Evolutionary conservation across 306 rosid genomes (phyloP), one percentile per base, ranked within the genome.

Genomic region (Clitoria ternatea): DNA sequence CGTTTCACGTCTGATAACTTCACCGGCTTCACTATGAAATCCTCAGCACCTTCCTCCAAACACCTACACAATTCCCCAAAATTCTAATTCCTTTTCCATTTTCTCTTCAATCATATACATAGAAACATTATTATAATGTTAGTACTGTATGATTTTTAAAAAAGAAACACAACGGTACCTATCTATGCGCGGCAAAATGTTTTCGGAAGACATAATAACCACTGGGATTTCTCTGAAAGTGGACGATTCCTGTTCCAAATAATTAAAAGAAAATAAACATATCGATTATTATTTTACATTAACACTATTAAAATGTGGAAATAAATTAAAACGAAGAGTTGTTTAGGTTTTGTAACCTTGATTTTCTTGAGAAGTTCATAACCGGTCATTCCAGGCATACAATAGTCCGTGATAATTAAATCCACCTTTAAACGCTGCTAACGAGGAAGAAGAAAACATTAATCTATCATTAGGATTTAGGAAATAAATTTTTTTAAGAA

Each of bases 121-220:
- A n/a, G n/a, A n/a, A n/a, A n/a, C n/a, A n/a, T n/a, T n/a, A n/a
- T n/a, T n/a, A n/a, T n/a, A n/a, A n/a, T n/a, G n/a, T n/a, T n/a
- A n/a, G n/a, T n/a, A 27, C 27, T 1, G 1, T 7, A 39, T n/a
- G 5, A 39, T 39, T 29, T 29, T 29, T 29, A 29, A 29, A 2
- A 29, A 12, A 12, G n/a, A 26, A 12, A 54, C 19, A 54, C 18
- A 27, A 14, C 10, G 39, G 2, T 79, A 89, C 96, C 96, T 80
- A 79, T 88, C 89, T 24, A 86, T 88, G 14, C 97, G 92, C 35
- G 97, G 87, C 82, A 88, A 52, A 47, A 91, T 83, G 72, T 91
- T 91, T 53, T 91, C 97, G 3, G 97, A 91, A 2, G 97, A 91
- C 97, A 91, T 91, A 65, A 91, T 91, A 75, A 91, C 97, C 57